Evolutionary conservation across 495 filamentous ascomycete genomes (phyloP).

Genomic region (Aspergillus taichungensis): DNA sequence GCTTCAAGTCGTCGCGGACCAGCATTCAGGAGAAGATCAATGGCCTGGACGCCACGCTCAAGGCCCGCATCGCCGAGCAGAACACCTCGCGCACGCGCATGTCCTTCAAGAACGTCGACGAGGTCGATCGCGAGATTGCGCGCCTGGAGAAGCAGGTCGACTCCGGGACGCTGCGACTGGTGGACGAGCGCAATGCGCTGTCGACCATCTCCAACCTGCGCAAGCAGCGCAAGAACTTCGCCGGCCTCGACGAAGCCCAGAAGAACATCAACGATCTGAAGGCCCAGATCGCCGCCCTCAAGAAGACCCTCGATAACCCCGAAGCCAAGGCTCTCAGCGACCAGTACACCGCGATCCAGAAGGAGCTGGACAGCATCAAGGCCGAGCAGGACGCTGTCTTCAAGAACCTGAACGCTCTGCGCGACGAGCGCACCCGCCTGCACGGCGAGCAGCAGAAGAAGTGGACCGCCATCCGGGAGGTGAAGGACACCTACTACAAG

Average conservation of each 20-base stretch:
- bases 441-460: slow-evolving; percentile 77
- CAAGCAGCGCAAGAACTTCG: slow-evolving; percentile 86
- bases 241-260: slow-evolving; percentile 68
- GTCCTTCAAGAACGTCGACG: slow-evolving; percentile 75
- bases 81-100: slow-evolving; percentile 71
- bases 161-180: slow-evolving; percentile 78
- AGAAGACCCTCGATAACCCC: slow-evolving; percentile 83
- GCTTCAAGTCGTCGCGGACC: slow-evolving; percentile 68
- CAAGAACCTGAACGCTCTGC: slow-evolving; percentile 75
- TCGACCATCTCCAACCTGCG: slow-evolving; percentile 69
- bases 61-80: slow-evolving; percentile 71
- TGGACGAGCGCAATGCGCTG: slow-evolving; percentile 93
- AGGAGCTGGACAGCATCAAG: slow-evolving; percentile 81
- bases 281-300: slow-evolving; percentile 73
- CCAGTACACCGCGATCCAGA: slow-evolving; percentile 68
- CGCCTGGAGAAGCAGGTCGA: slow-evolving; percentile 76
- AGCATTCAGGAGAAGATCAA: slow-evolving; percentile 79
- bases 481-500: slow-evolving; percentile 80
- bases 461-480: slow-evolving; percentile 63
- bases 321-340: slow-evolving; percentile 82
- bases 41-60: slow-evolving; percentile 71
- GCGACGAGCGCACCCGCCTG: slow-evolving; percentile 79
- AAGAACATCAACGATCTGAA: slow-evolving; percentile 79
- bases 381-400: slow-evolving; percentile 80
- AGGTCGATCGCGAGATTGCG: slow-evolving; percentile 74